These are phyloP conservation scores for Puccinia triticina DNA, from an alignment of 1,284 basidiomycete species.

Conservation along the genomic window DNA sequence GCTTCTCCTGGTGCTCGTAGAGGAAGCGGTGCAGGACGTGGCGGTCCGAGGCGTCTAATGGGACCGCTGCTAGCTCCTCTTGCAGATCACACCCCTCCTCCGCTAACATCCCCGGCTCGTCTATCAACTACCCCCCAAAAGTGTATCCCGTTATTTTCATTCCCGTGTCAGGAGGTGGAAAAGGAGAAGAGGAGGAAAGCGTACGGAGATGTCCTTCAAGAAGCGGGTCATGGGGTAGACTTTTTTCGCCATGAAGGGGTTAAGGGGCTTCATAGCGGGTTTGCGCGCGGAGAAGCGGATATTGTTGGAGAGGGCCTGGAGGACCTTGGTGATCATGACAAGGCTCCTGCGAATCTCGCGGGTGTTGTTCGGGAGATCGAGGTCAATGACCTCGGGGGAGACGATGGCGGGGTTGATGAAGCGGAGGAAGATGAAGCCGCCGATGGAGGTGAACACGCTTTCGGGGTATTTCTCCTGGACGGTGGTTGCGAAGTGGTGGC, in stretches of 20 bases:
- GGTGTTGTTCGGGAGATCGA: slow-evolving; percentile 72
- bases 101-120: slow-evolving; percentile 13
- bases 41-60: slow-evolving; percentile 77
- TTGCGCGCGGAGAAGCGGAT: slow-evolving; percentile 84
- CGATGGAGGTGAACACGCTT: slow-evolving; percentile 65
- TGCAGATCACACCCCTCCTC: background rate
- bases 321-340: slow-evolving; percentile 82
- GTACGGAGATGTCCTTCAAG: slow-evolving; percentile 76
- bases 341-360: slow-evolving; percentile 72
- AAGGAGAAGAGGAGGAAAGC: slow-evolving; percentile 54
- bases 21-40: slow-evolving; percentile 80
- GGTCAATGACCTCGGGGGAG: slow-evolving; percentile 78
- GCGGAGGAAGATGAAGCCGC: slow-evolving; percentile 86
- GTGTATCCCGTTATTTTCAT: too few species aligned
- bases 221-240: slow-evolving; percentile 79
- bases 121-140: slow-evolving; percentile 16
- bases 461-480: slow-evolving; percentile 66
- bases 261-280: slow-evolving; percentile 77
- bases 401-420: slow-evolving; percentile 76
- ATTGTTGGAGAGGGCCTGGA: slow-evolving; percentile 89
- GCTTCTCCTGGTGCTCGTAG: slow-evolving; percentile 77
- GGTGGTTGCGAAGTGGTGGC: slow-evolving; percentile 76
- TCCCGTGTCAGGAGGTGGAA: background rate
- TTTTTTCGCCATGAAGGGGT: slow-evolving; percentile 75
- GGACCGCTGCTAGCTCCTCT: slow-evolving; percentile 14